phyloP scores from a whole-genome alignment of 495 filamentous ascomycete species.

The Penicillium herquei region DNA sequence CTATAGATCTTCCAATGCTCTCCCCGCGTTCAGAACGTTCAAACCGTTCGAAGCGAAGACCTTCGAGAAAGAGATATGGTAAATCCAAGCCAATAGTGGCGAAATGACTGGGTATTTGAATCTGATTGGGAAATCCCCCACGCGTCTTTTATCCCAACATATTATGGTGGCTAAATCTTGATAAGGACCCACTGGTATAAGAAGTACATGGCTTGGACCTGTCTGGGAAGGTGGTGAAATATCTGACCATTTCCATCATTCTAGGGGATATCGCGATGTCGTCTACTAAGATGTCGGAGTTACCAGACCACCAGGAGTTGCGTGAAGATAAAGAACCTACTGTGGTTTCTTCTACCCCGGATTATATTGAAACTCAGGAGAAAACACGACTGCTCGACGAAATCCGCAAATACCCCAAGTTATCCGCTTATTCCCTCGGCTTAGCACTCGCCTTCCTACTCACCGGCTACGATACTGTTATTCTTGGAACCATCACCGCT shows the following conservation, averaged over 20 bases:
- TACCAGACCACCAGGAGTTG: not conserved
- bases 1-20: not conserved
- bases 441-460: slow-evolving; percentile 32
- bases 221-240: no score
- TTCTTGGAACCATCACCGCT: slow-evolving; percentile 44
- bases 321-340: not conserved
- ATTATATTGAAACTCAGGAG: not conserved
- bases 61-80: not conserved
- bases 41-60: not conserved
- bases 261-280: not conserved
- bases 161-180: not conserved
- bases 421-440: slow-evolving; percentile 26
- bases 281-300: not conserved
- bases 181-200: not conserved
- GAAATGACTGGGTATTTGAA: not conserved
- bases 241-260: no score
- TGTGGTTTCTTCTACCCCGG: not conserved
- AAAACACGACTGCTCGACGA: slow-evolving; percentile 5
- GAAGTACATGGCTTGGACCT: no score
- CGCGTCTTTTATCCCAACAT: slow-evolving; percentile 4
- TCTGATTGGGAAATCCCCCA: slow-evolving; percentile 2
- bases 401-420: slow-evolving; percentile 19
- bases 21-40: not conserved
- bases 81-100: not conserved
- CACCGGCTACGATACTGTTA: slow-evolving; percentile 45